phyloP scores from a whole-genome alignment of 2,329 filamentous ascomycete genomes.

The Lachnellula hyalina region DNA sequence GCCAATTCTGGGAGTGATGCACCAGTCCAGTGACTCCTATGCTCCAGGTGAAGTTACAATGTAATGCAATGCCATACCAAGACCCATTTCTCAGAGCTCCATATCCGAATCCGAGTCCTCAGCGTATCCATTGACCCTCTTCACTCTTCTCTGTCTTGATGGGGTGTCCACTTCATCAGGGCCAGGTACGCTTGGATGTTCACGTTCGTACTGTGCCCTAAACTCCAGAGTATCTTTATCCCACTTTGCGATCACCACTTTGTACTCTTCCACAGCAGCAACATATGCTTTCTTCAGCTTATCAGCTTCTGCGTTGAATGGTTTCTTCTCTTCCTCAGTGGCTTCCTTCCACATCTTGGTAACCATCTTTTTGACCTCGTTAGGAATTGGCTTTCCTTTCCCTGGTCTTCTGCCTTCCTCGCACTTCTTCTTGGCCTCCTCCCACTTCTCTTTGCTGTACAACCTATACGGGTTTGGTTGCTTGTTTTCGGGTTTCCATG shows the following conservation, averaged over 20 bases:
- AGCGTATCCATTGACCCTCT: slow-evolving; percentile 30
- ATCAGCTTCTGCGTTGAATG: slow-evolving; percentile 71
- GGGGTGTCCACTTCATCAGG: slow-evolving; percentile 30
- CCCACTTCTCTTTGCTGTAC: slow-evolving; percentile 74
- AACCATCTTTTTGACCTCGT: slow-evolving; percentile 79
- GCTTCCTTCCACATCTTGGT: slow-evolving; percentile 89
- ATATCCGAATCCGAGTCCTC: slow-evolving; percentile 28
- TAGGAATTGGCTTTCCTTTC: slow-evolving; percentile 62
- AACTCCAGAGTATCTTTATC: slow-evolving; percentile 58
- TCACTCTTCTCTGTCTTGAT: slow-evolving; percentile 30
- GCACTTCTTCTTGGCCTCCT: slow-evolving; percentile 54
- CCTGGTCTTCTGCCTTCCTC: slow-evolving; percentile 60
- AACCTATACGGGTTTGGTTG: slow-evolving; percentile 83
- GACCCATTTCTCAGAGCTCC: slow-evolving; percentile 16
- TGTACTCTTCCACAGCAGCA: slow-evolving; percentile 53
- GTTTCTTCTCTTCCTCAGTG: slow-evolving; percentile 62
- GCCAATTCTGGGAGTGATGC: not conserved
- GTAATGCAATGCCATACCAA: not conserved
- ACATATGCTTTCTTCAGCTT: slow-evolving; percentile 63
- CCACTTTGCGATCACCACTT: slow-evolving; percentile 63
- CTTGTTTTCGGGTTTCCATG: slow-evolving; percentile 65
- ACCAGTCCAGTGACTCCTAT: slow-evolving; percentile 3
- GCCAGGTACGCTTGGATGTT: slow-evolving; percentile 43
- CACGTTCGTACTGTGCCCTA: slow-evolving; percentile 46
- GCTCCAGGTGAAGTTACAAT: slow-evolving; percentile 4